Evolutionary conservation across 805 yeast genomes (phyloP), one percentile per base, ranked within the genome.

Genomic region (Starmerella scarabaei): DNA sequence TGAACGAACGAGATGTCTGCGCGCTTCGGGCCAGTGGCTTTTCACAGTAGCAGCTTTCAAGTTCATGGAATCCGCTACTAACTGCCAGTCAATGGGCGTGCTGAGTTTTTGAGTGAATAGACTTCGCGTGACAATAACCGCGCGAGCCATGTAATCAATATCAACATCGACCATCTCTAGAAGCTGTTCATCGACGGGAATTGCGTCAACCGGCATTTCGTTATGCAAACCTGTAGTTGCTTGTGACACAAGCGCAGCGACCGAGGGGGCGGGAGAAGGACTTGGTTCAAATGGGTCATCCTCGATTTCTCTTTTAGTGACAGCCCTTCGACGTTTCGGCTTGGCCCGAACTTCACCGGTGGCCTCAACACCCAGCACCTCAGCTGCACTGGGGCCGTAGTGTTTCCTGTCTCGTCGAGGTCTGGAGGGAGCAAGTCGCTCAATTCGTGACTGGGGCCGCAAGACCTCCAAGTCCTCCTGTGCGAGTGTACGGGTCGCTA

Each of bases 11-110:
- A 44, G 70, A 66, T 50, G 64, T 52, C 72, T 70, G 32, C 82
- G 67, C 7, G 80, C 66, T 16, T 71, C 64, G 1, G 79, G 73
- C 95, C 95, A 86, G 43, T 72, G 75, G 37, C 72, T 71, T 7
- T 66, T 71, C 1, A 69, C 60, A 0, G 64, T 56, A 23, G 26
- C 26, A 31, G 55, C 18, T 2, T 9, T 50, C 15, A 57, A 67
- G 4, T 60, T 65, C 35, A 80, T 69, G 5, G 72, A 55, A 0
- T 52, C 53, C 0, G 78, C 65, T 5, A 85, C 74, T 27, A 66
- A 58, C 0, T 66, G 68, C 80, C 93, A 85, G 43, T 74, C 76
- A 29, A 81, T 77, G 15, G 59, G 65, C 30, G 80, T 67, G 28
- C 56, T 43, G 17, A 36, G 37, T 7, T 40, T 14, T 85, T 70